Evolutionary conservation across 2,329 filamentous ascomycete species (phyloP), one percentile per base, ranked within the genome.

Genomic region (Rosellinia necatrix): DNA sequence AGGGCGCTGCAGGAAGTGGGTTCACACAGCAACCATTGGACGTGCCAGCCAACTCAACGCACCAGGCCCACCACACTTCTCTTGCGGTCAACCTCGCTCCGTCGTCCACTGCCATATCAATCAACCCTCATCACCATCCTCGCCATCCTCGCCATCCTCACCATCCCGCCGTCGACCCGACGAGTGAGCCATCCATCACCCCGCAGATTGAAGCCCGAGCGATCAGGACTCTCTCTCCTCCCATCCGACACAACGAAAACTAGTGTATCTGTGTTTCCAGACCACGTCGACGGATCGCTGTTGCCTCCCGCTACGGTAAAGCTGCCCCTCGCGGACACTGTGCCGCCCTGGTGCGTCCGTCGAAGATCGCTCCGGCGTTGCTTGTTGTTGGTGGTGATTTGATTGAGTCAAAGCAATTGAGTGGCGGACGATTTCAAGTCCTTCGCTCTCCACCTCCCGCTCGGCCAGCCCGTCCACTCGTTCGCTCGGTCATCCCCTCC

Each of bases 11-110:
- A n/a, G n/a, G n/a, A 15, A 29, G 57, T 53, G 57, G 53, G 43
- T 37, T 56, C 51, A 21, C 59, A 53, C 47, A 55, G 59, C 59
- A 61, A 58, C 59, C 35, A 34, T 7, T 10, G n/a, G n/a, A 40
- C 38, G 25, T 22, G 32, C 27, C 35, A 34, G 22, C 52, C 17
- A 24, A 27, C 51, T 19, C 13, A 5, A 6, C 27, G 25, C 25
- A 53, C 35, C 4, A 29, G 27, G 30, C n/a, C 35, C 38, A 35
- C 29, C 25, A 41, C 32, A 48, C 49, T 29, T 22, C 12, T 24
- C 43, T 42, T 27, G 27, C 43, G 35, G 30, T 22, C 50, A 52
- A 34, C 48, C 32, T 50, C 13, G 21, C 38, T 21, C 15, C 49
- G 21, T 58, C 29, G 34, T 48, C 49, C 37, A 24, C 42, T 49